Conservation (phyloP, 805 yeast species). For the Lipomyces kockii region DNA sequence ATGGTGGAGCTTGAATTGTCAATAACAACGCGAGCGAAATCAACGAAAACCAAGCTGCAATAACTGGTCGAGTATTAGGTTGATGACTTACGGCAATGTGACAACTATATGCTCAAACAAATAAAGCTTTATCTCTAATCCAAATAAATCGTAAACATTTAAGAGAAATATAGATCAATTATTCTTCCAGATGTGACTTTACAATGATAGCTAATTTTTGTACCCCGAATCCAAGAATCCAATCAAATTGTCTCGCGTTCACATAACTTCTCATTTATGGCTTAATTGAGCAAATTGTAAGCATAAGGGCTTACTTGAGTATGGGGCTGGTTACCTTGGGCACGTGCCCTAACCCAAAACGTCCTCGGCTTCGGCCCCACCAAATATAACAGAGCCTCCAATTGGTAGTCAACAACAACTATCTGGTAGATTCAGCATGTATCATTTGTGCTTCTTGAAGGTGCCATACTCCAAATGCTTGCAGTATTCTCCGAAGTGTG, state of each 20-base stretch:
- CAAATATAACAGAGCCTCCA: too few species aligned
- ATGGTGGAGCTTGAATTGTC: not conserved
- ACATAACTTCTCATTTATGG: too few species aligned
- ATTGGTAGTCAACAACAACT: not conserved
- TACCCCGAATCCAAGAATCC: too few species aligned
- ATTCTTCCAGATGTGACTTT: too few species aligned
- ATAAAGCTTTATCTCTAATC: not conserved
- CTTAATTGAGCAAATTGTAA: too few species aligned
- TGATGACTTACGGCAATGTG: not conserved
- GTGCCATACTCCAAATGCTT: constrained; percentile 21
- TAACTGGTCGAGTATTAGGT: not conserved
- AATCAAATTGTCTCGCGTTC: too few species aligned
- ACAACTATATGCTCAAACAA: not conserved
- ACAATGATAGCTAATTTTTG: too few species aligned
- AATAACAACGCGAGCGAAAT: not conserved
- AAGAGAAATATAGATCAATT: not conserved
- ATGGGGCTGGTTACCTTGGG: too few species aligned
- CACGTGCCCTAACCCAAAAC: not conserved
- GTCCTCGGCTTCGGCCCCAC: not conserved
- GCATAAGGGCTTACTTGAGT: too few species aligned
- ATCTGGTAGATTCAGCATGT: constrained; percentile 13
- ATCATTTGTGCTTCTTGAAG: constrained; percentile 30
- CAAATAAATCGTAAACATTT: not conserved
- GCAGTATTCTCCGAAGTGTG: not conserved
- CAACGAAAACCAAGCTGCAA: not conserved